Evolutionary conservation across 768 basidiomycete genomes (phyloP).

Genomic region (Basidioascus undulatus): DNA sequence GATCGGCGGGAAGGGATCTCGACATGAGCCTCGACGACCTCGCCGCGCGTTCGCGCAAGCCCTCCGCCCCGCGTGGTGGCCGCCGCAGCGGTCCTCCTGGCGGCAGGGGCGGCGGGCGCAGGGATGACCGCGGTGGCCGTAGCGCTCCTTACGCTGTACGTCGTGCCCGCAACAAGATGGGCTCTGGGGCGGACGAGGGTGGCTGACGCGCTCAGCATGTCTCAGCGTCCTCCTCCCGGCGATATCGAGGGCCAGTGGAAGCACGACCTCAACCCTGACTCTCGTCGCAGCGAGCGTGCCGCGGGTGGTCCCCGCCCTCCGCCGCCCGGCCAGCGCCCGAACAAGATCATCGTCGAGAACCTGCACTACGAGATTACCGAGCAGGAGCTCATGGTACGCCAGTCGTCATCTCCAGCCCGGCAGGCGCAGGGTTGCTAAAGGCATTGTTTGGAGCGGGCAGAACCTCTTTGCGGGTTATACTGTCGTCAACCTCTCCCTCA

Average conservation of each 20-base stretch:
- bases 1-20: too few relatives aligned
- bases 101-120: too few relatives aligned
- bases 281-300: constrained; percentile 16
- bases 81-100: too few relatives aligned
- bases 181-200: not conserved
- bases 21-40: too few relatives aligned
- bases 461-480: too few relatives aligned
- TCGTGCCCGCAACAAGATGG: not conserved
- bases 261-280: constrained; percentile 45
- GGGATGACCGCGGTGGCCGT: too few relatives aligned
- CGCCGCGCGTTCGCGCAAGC: too few relatives aligned
- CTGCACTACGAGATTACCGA: constrained; percentile 77
- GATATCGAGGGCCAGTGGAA: constrained; percentile 40
- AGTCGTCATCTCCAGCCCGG: not conserved
- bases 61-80: too few relatives aligned
- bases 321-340: constrained; percentile 18
- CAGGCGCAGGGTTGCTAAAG: too few relatives aligned
- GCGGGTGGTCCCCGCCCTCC: constrained; percentile 13
- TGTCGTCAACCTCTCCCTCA: too few relatives aligned
- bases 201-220: not conserved
- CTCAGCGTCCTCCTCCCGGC: too few relatives aligned
- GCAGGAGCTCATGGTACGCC: constrained; percentile 59
- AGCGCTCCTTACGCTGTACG: constrained; percentile 2
- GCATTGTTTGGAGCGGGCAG: too few relatives aligned
- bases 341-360: constrained; percentile 57